Conservation (phyloP, 1,284 basidiomycete species). For the Hemileia vastatrix region DNA sequence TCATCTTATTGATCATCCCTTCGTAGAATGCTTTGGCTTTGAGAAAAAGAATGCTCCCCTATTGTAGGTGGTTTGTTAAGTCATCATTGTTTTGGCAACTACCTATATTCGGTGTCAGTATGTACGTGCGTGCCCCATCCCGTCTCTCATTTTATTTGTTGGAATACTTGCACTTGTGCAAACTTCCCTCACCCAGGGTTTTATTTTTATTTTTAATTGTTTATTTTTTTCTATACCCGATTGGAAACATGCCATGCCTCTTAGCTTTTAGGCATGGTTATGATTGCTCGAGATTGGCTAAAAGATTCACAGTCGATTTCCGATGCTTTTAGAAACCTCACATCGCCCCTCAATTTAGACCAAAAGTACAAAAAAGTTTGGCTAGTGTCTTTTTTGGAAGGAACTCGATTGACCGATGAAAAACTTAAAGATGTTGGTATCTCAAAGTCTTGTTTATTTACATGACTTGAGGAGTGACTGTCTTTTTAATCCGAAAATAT, state of each 20-base stretch:
- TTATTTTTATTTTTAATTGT: background rate
- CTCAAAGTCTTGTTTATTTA: too few relatives aligned
- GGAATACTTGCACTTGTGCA: background rate
- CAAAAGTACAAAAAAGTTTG: conserved; percentile 21
- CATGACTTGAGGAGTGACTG: background rate
- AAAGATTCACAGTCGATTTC: conserved; percentile 16
- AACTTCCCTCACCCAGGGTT: background rate
- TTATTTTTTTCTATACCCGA: background rate
- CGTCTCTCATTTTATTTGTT: too few relatives aligned
- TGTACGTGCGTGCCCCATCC: conserved; percentile 14
- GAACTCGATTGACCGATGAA: conserved; percentile 11
- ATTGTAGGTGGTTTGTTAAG: conserved; percentile 19
- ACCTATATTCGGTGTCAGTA: conserved; percentile 20
- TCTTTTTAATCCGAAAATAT: background rate
- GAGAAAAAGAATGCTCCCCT: conserved; percentile 17
- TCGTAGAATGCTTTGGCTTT: conserved; percentile 13
- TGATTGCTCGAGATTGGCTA: conserved; percentile 20
- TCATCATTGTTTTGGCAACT: conserved; percentile 17
- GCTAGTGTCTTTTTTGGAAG: conserved; percentile 17
- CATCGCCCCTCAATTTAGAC: conserved; percentile 8
- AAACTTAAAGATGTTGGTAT: conserved; percentile 7
- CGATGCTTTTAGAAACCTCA: conserved; percentile 6
- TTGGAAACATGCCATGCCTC: background rate
- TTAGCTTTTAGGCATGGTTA: conserved; percentile 21
- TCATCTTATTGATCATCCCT: background rate